Evolutionary conservation across 1,139 yeast species (phyloP), one percentile per base, ranked within the genome.

Genomic region (Meyerozyma carpophila): DNA sequence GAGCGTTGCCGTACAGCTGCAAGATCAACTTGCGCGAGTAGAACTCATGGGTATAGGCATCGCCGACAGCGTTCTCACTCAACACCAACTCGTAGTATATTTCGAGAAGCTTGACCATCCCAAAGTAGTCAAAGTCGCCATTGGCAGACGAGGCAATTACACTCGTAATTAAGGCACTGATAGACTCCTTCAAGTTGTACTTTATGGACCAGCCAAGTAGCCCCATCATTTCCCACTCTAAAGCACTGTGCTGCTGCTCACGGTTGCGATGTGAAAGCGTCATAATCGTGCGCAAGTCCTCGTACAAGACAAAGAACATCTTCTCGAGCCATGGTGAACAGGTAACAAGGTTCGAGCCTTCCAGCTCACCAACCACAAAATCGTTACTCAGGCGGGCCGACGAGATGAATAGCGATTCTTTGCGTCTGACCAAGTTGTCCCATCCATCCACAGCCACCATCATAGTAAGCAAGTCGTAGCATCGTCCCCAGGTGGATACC

Each of bases 211-310:
- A 71, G 1, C 75, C 74, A 29, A 70, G 49, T 26, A 69, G 47
- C 3, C 77, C 77, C 32, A 70, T 45, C 52, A 69, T 58, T 44
- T 65, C 70, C 77, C 77, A 72, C 44, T 72, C 72, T 25, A 70
- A 51, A 0, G 71, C 75, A 51, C 73, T 67, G 41, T 70, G 70
- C 41, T 69, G 63, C 38, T 58, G 66, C 18, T 61, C 63, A 7
- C 37, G 39, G 41, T 52, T 54, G 27, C 58, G 61, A 16, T 54
- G 55, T 8, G 60, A 54, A 3, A 66, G 58, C 6, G 57, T 49
- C 59, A 65, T 61, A 41, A 68, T 52, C 1, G 62, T 54, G n/a
- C 59, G 57, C 36, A 71, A 54, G 47, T 72, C 77, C 37, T 70
- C 75, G 45, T 65, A 69, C 5, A 71, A 55, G 1, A 66, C 55